A percentile compares a stretch with the other conserved stretches of the same genome.
Conservation (phyloP, 169 alveolate species). For the Plasmodium sp. region DNA sequence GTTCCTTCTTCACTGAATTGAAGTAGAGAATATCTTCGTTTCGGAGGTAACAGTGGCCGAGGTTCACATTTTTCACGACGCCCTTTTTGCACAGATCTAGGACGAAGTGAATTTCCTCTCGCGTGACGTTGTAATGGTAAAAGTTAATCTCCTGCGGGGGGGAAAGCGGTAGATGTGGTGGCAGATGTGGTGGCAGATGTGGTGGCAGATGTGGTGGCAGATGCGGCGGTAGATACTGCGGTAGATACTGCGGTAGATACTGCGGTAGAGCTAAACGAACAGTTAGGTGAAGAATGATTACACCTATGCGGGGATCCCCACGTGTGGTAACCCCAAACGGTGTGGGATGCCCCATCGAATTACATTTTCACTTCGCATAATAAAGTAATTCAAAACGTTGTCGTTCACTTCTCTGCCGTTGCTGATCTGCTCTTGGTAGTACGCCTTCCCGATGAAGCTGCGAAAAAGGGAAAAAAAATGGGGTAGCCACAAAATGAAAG, state of each 20-base stretch:
- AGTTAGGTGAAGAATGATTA: background rate
- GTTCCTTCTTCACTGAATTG: conserved; percentile 9
- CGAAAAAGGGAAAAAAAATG: background rate
- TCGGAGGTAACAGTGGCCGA: conserved; percentile 35
- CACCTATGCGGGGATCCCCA: background rate
- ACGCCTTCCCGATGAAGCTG: conserved; percentile 23
- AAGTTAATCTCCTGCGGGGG: conserved; percentile 44
- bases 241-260: too few species aligned
- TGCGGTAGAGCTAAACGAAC: background rate
- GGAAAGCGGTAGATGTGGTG: background rate
- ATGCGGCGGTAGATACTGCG: too few species aligned
- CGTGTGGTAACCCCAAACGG: background rate
- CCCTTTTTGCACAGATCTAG: conserved; percentile 17
- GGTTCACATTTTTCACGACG: conserved; percentile 28
- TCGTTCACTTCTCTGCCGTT: conserved; percentile 24
- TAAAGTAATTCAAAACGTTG: conserved; percentile 41
- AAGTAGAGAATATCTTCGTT: conserved; percentile 60
- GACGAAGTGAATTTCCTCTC: conserved; percentile 45
- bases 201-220: too few species aligned
- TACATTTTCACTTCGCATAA: conserved; percentile 38
- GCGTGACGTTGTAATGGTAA: conserved; percentile 37
- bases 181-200: too few species aligned
- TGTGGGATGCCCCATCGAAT: background rate
- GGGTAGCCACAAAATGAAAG: background rate
- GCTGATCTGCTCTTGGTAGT: conserved; percentile 23